Base-by-base conservation (phyloP, 2,329 filamentous ascomycete species). In the Colletotrichum lini region DNA sequence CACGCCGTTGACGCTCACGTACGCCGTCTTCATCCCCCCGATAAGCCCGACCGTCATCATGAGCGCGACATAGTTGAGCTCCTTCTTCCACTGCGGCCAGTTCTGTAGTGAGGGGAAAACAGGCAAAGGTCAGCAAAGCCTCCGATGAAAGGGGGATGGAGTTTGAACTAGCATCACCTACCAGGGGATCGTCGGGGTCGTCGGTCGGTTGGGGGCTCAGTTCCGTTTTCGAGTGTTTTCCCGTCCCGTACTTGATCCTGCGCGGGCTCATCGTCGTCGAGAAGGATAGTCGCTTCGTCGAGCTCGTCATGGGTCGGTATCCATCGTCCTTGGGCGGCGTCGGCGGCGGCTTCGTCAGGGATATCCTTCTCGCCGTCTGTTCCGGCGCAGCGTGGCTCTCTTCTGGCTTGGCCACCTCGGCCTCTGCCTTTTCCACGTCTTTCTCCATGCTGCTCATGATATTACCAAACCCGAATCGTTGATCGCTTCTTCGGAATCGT, bases 171-270 rank as follows among this genome's bases (percentile, higher is more conserved):
- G 15, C 2, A 4, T 8, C 53, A 78, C 84, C 65, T 80, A 89
- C 87, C 77, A 90, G 74, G 61, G 88, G 88, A 76, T 90, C 88
- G 30, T 85, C 81, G 0, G 82, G 80, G 65, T 88, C 85, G 66
- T 89, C 85, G 64, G 86, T 89, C 0, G 88, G 88, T 76, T 88
- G 88, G 3, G 88, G 88, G 12, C 86, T 83, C 56, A 88, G 78
- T 77, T 88, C 87, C 7, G 85, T 78, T 16, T 78, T 76, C 2
- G 82, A 78, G 67, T 83, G 75, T 65, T 81, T 85, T 0, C 86
- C 86, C 30, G 75, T 81, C 9, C 82, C 86, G 69, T 86, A 87
- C 76, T 87, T 88, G 75, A 87, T 82, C 16, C 79, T 77, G 60
- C 81, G 79, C 57, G 76, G 72, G 18, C 77, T 80, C 44, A 78